Evolutionary conservation across 441 rosid species (phyloP).

Genomic region (Erysimum pusillum): DNA sequence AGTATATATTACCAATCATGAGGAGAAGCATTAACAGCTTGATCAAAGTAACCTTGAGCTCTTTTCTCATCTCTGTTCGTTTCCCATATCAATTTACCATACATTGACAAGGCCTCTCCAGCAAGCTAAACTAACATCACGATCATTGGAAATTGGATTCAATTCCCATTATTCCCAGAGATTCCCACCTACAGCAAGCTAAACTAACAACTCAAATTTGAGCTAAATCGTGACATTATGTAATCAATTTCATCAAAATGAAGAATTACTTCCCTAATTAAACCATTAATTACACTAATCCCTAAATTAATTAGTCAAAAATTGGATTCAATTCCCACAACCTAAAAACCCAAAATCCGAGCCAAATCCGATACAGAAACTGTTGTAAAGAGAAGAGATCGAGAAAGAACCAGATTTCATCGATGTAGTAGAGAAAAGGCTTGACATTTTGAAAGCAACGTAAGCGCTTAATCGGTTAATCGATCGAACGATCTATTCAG

Average conservation of each 20-base stretch:
- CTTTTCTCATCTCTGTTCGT: constrained; percentile 61
- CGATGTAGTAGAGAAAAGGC: constrained; percentile 70
- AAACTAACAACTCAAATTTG: background rate
- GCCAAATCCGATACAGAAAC: constrained; percentile 46
- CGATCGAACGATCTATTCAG: constrained; percentile 78
- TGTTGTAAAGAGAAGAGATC: constrained; percentile 3
- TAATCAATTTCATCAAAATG: no score
- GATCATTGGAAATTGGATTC: background rate
- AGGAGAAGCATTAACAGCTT: constrained; percentile 76
- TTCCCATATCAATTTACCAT: constrained; percentile 86
- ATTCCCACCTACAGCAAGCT: background rate
- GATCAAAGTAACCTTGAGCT: constrained; percentile 76
- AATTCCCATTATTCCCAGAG: no score
- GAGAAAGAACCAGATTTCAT: constrained; percentile 69
- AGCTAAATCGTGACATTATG: no score
- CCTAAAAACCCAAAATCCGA: constrained; percentile 14
- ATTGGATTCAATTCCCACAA: background rate
- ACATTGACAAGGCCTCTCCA: constrained; percentile 75
- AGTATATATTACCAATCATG: constrained; percentile 61
- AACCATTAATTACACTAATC: no score
- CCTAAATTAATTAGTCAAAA: background rate
- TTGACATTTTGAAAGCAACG: constrained; percentile 81
- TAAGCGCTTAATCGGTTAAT: constrained; percentile 88
- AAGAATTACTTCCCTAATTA: no score
- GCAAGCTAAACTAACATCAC: no score